Evolutionary conservation across 139 green algal species (phyloP), one percentile per base, ranked within the genome.

Genomic region (Ettlia oleoabundans): DNA sequence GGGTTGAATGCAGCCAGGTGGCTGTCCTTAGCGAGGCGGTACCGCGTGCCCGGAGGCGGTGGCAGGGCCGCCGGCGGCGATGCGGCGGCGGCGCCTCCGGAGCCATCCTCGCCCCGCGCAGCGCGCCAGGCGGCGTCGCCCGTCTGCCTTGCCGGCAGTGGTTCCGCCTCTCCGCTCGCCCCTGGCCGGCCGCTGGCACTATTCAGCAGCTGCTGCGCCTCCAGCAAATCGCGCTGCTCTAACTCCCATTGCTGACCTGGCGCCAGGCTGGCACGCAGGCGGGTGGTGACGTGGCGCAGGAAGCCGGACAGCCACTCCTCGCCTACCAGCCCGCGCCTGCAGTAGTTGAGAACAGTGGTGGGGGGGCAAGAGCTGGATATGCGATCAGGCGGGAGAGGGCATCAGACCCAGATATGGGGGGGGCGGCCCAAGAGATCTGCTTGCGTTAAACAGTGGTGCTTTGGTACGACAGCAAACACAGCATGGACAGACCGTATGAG

Each of bases 91-190:
- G 37, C 69, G 8, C n/a, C 32, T 0, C 40, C 30, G 9, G 63
- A 24, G 1, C 84, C 85, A 8, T 78, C 85, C 80, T 92, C 88
- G 0, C 88, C 88, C 2, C 88, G 64, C 0, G 70, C 38, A 8
- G 76, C 61, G 40, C 82, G 40, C 88, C 88, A 92, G 47, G 63
- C 87, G 0, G 47, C 77, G n/a, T 71, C 76, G 24, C 87, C 88
- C 13, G 87, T 90, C n/a, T 81, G 65, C 42, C 88, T 51, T 21
- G 66, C 85, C 9, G 85, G 82, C 76, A 89, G 68, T 33, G 63
- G 18, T n/a, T 58, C 47, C 5, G 67, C 68, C 37, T 43, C 19
- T 24, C 33, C 42, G 3, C 4, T 65, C 10, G 37, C 21, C 28
- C 43, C 4, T 28, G n/a, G 33, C 41, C 64, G 47, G 1, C 9